Evolutionary conservation across 2,329 filamentous ascomycete genomes (phyloP), one percentile per base, ranked within the genome.

Genomic region (Penicillium occitanis): DNA sequence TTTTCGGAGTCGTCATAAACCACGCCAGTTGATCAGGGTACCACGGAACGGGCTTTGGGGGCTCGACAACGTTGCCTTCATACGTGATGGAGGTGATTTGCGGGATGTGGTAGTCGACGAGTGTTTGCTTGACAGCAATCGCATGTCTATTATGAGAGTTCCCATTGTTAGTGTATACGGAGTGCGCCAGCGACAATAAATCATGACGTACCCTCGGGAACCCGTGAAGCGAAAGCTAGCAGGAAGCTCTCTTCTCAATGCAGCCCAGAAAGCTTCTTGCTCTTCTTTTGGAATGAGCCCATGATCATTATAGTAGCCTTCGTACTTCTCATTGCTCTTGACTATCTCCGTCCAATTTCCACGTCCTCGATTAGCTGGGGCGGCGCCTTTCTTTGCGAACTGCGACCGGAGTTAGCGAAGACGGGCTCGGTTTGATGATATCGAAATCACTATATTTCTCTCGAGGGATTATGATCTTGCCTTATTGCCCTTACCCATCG

Each of bases 201-300:
- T 6, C 25, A 60, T 61, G 57, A 78, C 80, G 67, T 84, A 92
- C 90, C 92, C 91, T 84, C 94, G 96, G 57, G 93, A 97, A 44
- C 95, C 95, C 67, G 93, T 96, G 81, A 99, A 99, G 68, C 95
- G 89, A 83, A 98, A 99, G 79, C 93, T 97, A 82, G 97, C 98
- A 65, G 95, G 95, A 61, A 99, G 83, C 76, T 98, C 93, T 69
- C 90, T 87, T 73, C 88, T 87, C 76, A 98, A 83, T 0, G 91
- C 87, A 44, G 86, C 85, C 95, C 95, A 99, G 80, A 97, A 98
- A 10, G 86, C 84, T 65, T 88, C 83, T 73, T 87, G 88, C 80
- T 98, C 94, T 55, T 89, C 87, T 60, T 93, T 91, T 0, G 90
- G 85, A 7, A 98, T 82, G 67, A 93, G 86, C 5, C 91, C 85